phyloP scores from a whole-genome alignment of 345 rosid species.

The Angophora floribunda region DNA sequence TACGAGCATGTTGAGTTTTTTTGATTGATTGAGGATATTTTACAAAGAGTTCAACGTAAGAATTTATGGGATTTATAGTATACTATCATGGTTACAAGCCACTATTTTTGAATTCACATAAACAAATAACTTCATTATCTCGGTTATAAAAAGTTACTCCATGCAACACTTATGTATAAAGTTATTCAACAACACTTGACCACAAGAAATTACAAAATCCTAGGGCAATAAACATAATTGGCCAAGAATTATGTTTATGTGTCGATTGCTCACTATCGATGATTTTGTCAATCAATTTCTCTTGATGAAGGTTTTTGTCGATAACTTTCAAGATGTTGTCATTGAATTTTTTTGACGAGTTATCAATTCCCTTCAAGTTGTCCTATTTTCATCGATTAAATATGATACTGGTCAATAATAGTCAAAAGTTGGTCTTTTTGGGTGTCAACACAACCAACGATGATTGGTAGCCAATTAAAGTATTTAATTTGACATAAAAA shows the following conservation, averaged over 20 bases:
- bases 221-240: not conserved
- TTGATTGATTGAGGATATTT: not conserved
- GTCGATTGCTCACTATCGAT: accelerated
- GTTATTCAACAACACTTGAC: not conserved
- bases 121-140: not conserved
- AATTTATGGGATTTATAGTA: not conserved
- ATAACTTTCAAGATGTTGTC: not conserved
- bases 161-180: not conserved
- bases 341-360: accelerated
- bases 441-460: not conserved
- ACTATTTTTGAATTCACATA: not conserved
- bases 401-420: accelerated
- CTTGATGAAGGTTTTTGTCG: not conserved
- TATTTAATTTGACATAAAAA: not conserved
- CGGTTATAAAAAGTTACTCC: not conserved
- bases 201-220: not conserved
- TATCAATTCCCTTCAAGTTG: not conserved
- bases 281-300: not conserved
- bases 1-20: not conserved
- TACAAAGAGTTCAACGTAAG: not conserved
- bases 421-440: accelerated
- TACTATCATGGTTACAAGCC: not conserved
- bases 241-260: accelerated
- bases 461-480: not conserved
- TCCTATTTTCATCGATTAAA: not conserved